Conservation (phyloP, 345 rosid genomes). For the Linum tenue region DNA sequence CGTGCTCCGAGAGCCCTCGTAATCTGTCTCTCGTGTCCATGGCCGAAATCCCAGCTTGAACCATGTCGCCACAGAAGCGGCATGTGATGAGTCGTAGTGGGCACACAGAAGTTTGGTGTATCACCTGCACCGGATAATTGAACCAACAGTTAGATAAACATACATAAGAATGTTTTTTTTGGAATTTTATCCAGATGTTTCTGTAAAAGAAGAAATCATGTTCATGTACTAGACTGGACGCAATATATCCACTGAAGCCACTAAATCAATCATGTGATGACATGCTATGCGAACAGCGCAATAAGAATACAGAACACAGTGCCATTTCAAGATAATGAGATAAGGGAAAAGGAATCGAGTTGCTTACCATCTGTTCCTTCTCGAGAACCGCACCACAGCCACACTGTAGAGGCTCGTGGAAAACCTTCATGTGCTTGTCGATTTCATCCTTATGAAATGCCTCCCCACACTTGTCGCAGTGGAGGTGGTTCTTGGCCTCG, state of each 20-base stretch:
- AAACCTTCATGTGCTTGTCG: slow-evolving; percentile 86
- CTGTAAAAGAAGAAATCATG: neutral
- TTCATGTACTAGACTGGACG: neutral
- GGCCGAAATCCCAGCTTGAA: slow-evolving; percentile 69
- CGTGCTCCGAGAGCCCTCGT: slow-evolving; percentile 89
- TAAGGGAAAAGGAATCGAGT: neutral
- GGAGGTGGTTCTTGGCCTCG: slow-evolving; percentile 66
- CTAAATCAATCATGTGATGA: neutral
- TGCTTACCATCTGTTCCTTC: slow-evolving; percentile 78
- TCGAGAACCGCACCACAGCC: slow-evolving; percentile 74
- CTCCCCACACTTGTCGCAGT: slow-evolving; percentile 81
- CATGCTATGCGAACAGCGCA: neutral
- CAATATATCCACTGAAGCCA: neutral
- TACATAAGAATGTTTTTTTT: neutral
- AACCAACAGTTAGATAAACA: neutral
- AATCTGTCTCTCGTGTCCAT: slow-evolving; percentile 62
- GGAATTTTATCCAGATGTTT: neutral
- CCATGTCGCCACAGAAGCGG: slow-evolving; percentile 92
- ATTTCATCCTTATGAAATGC: slow-evolving; percentile 71
- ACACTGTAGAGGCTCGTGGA: slow-evolving; percentile 79
- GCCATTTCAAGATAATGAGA: neutral
- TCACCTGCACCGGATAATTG: slow-evolving; percentile 32
- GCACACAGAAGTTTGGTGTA: slow-evolving; percentile 68
- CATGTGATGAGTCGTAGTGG: slow-evolving; percentile 66
- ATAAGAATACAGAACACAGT: neutral